Evolutionary conservation across 164 flowering plant genomes (phyloP).

Genomic region (Hamamelis virginiana): DNA sequence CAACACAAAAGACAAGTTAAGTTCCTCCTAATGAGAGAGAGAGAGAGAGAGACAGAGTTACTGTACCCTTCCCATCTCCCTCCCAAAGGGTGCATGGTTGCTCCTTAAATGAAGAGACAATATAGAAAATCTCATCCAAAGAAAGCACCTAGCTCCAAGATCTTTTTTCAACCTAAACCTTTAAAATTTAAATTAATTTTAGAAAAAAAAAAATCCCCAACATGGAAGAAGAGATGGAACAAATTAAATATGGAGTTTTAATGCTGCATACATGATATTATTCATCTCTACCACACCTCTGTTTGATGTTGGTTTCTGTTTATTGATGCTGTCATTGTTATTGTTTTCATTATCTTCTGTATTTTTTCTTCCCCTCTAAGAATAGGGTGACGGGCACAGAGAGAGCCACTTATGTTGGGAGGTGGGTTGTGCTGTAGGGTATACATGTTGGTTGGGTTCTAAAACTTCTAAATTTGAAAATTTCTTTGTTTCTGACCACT

Average conservation of each 20-base stretch:
- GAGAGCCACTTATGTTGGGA: slow-evolving; percentile 28
- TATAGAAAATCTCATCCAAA: too few species aligned
- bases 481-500: slow-evolving; percentile 13
- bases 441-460: slow-evolving; percentile 23
- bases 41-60: too few species aligned
- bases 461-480: slow-evolving; percentile 15
- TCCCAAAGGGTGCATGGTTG: too few species aligned
- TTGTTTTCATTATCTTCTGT: neutral
- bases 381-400: slow-evolving; percentile 11
- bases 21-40: too few species aligned
- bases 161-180: neutral
- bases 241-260: neutral
- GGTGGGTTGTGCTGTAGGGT: slow-evolving; percentile 34
- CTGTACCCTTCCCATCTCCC: too few species aligned
- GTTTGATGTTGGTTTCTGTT: slow-evolving; percentile 3
- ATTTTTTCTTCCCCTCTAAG: neutral
- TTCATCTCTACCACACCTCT: slow-evolving; percentile 19
- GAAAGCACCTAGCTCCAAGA: neutral
- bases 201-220: neutral
- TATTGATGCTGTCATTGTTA: neutral
- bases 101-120: too few species aligned
- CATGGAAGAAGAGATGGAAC: neutral
- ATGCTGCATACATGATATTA: slow-evolving; percentile 15
- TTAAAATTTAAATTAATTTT: neutral
- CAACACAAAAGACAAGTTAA: too few species aligned